Conservation (phyloP, 208 protist species). For the Acanthamoeba triangularis region DNA sequence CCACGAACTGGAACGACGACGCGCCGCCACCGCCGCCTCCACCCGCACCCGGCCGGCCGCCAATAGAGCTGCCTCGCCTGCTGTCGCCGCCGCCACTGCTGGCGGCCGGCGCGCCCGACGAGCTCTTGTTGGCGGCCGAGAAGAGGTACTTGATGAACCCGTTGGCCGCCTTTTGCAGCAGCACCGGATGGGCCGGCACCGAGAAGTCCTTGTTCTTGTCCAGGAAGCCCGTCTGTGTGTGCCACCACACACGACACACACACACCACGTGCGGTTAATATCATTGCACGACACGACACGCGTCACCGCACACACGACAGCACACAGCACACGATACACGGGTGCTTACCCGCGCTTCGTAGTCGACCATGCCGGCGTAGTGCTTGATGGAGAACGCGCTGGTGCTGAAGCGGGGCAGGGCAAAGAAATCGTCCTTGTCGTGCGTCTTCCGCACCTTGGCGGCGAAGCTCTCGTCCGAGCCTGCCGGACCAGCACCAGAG, state of each 20-base stretch:
- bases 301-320: not conserved
- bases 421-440: not conserved
- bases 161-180: not conserved
- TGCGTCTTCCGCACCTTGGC: conserved; percentile 37
- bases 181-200: not conserved
- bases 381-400: conserved; percentile 95
- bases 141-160: conserved; percentile 39
- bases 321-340: not conserved
- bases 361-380: conserved; percentile 94
- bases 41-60: not conserved
- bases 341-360: not conserved
- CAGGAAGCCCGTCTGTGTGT: conserved; percentile 87
- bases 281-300: not conserved
- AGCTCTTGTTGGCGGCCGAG: not conserved
- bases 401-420: conserved; percentile 36
- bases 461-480: conserved; percentile 6
- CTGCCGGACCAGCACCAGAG: not conserved
- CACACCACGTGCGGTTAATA: conserved; percentile 81
- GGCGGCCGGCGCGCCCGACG: not conserved
- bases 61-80: conserved; percentile 16
- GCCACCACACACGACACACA: conserved; percentile 83
- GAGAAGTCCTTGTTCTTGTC: conserved; percentile 90
- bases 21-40: not conserved
- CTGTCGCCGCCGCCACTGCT: not conserved
- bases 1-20: conserved; percentile 56